Percentiles rank a stretch among this genome's conserved stretches.
These are phyloP conservation scores for Spencermartinsiella europaea DNA, from an alignment of 805 yeast species.

Conservation along the genomic window DNA sequence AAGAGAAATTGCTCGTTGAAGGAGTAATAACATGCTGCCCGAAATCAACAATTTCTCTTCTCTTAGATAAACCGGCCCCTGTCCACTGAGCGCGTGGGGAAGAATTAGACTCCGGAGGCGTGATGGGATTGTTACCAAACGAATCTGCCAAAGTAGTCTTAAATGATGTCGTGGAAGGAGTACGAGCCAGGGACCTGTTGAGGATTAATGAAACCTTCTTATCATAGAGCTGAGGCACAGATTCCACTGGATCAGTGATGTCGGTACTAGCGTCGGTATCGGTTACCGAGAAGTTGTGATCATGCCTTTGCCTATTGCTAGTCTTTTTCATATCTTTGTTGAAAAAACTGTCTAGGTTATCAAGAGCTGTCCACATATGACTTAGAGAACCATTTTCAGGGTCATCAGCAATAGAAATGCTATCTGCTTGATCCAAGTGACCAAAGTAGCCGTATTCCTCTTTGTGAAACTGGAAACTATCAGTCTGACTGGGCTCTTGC, in stretches of 20 bases:
- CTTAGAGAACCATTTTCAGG: conserved; percentile 69
- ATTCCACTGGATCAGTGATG: conserved; percentile 51
- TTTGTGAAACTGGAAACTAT: conserved; percentile 45
- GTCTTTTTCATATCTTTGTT: conserved; percentile 46
- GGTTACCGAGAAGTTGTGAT: conserved; percentile 42
- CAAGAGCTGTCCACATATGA: conserved; percentile 89
- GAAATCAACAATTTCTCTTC: conserved; percentile 18
- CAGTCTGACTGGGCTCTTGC: conserved; percentile 8
- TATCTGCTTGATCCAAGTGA: conserved; percentile 36
- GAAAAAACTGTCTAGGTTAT: conserved; percentile 82
- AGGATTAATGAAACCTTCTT: conserved; percentile 72
- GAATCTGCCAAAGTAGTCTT: conserved; percentile 71
- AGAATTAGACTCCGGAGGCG: conserved; percentile 6
- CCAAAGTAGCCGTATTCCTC: conserved; percentile 44
- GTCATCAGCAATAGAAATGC: conserved; percentile 45
- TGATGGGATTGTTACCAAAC: conserved; percentile 27
- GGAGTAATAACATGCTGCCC: conserved; percentile 2
- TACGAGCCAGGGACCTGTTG: conserved; percentile 65
- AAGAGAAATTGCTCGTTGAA: neutral
- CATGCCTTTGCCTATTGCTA: conserved; percentile 15
- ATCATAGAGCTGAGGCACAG: conserved; percentile 74
- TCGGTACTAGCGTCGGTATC: conserved; percentile 56
- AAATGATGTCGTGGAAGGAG: conserved; percentile 73
- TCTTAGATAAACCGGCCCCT: neutral
- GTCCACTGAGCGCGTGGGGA: conserved; percentile 8